Percentiles rank a stretch among this genome's conserved stretches.
These are phyloP conservation scores for Ascoidea asiatica DNA, from an alignment of 805 yeast species.

Conservation along the genomic window DNA sequence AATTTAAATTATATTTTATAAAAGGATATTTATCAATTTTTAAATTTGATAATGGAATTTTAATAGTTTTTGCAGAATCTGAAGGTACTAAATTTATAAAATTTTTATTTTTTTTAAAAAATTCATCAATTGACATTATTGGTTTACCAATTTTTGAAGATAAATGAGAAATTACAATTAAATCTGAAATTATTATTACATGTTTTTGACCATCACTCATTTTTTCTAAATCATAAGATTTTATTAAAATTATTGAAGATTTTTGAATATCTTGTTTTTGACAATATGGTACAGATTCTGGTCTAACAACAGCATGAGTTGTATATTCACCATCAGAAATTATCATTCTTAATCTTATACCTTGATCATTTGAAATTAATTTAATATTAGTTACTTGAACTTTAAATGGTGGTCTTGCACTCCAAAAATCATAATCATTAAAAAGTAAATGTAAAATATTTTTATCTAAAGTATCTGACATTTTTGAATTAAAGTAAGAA, in stretches of 20 bases:
- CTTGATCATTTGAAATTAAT: conserved; percentile 24
- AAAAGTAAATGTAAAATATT: conserved; percentile 14
- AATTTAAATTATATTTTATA: conserved; percentile 4
- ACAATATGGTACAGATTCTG: conserved; percentile 30
- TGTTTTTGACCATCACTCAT: conserved; percentile 23
- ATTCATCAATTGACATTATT: conserved; percentile 36
- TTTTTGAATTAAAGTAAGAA: no score
- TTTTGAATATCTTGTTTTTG: conserved; percentile 33
- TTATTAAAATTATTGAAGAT: conserved; percentile 26
- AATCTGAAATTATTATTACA: conserved; percentile 15
- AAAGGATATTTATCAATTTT: conserved; percentile 2
- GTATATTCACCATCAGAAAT: conserved; percentile 38
- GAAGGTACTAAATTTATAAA: no score
- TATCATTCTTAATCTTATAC: conserved; percentile 30
- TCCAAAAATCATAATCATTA: conserved; percentile 25
- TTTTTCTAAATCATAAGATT: conserved; percentile 25
- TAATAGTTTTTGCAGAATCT: no score
- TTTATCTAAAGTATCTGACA: background rate
- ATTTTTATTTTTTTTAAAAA: conserved; percentile 45
- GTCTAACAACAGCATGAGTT: conserved; percentile 40
- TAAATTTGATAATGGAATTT: no score
- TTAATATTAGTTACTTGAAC: conserved; percentile 23
- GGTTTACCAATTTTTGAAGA: conserved; percentile 22
- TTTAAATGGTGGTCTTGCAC: conserved; percentile 19
- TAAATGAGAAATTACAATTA: conserved; percentile 1